phyloP scores from a whole-genome alignment of 225 moss, liverwort and hornwort species.

The Rhytidiadelphus loreus region DNA sequence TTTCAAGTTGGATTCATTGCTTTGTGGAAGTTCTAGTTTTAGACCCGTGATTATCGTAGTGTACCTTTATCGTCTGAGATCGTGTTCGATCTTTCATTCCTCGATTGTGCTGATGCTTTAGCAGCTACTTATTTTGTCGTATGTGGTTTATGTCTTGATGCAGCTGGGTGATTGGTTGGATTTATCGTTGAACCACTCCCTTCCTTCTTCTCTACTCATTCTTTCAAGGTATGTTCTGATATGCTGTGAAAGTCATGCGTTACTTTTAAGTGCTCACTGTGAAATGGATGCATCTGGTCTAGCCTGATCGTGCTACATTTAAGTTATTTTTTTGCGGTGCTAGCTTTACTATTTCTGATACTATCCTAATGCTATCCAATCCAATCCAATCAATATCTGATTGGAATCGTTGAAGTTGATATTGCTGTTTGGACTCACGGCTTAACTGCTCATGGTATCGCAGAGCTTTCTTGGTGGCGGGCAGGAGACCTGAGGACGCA shows the following conservation, averaged over 20 bases:
- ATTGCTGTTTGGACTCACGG: neutral
- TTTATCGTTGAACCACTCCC: constrained; percentile 85
- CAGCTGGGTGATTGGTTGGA: constrained; percentile 98
- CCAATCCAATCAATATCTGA: neutral
- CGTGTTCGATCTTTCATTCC: neutral
- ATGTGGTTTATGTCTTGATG: constrained; percentile 7
- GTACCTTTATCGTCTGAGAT: neutral
- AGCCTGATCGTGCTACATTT: neutral
- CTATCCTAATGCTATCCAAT: neutral
- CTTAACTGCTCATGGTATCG: neutral
- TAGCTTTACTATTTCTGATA: neutral
- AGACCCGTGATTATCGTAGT: neutral
- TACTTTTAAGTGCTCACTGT: neutral
- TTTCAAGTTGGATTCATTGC: neutral
- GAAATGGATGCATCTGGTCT: neutral
- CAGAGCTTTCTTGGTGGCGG: constrained; percentile 95
- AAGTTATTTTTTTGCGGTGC: neutral
- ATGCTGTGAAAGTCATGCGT: neutral
- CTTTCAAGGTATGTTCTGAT: constrained; percentile 64
- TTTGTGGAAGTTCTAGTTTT: neutral
- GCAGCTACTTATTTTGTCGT: neutral
- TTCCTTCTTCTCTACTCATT: constrained; percentile 94
- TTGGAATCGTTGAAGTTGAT: neutral
- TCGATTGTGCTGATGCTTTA: neutral
- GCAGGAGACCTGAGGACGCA: constrained; percentile 76